Percentiles rank a stretch among this genome's conserved stretches.
Evolutionary conservation across 352 stramenopile genomes (phyloP).

Genomic region (Pythium insidiosum): DNA sequence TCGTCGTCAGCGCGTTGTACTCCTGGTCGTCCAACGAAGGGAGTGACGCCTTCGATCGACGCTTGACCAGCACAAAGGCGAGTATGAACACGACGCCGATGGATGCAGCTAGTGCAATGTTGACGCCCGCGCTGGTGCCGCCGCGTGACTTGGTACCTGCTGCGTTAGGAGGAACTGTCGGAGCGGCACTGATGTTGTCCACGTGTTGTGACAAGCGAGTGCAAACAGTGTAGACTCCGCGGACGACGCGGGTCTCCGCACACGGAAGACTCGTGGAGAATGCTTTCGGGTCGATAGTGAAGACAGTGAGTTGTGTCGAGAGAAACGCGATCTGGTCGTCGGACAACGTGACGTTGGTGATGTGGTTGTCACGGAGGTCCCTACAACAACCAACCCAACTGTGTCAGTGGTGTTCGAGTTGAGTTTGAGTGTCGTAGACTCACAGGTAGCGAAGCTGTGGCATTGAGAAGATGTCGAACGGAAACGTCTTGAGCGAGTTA

Average conservation of each 20-base stretch:
- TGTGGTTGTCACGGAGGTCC: conserved; percentile 13
- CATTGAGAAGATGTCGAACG: background rate
- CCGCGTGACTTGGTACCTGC: too few relatives aligned
- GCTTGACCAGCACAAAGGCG: background rate
- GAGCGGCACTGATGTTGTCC: too few relatives aligned
- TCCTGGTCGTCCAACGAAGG: background rate
- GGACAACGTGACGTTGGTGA: conserved; percentile 5
- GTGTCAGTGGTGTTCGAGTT: background rate
- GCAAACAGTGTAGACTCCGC: too few relatives aligned
- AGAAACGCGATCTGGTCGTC: conserved; percentile 9
- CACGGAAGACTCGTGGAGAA: too few relatives aligned
- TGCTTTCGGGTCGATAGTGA: too few relatives aligned
- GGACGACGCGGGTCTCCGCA: too few relatives aligned
- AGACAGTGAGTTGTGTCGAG: background rate
- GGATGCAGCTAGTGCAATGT: background rate
- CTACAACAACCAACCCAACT: background rate
- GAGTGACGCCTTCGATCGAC: background rate
- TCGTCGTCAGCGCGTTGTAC: conserved; percentile 9
- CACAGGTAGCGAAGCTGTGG: conserved; percentile 6
- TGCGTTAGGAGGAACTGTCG: too few relatives aligned
- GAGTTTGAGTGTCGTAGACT: too few relatives aligned
- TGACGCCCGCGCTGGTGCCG: background rate
- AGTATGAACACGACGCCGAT: background rate
- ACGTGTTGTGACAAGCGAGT: too few relatives aligned
- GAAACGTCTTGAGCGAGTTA: background rate